Evolutionary conservation across 2,329 filamentous ascomycete species (phyloP).

Genomic region (Diaporthe longicolla): DNA sequence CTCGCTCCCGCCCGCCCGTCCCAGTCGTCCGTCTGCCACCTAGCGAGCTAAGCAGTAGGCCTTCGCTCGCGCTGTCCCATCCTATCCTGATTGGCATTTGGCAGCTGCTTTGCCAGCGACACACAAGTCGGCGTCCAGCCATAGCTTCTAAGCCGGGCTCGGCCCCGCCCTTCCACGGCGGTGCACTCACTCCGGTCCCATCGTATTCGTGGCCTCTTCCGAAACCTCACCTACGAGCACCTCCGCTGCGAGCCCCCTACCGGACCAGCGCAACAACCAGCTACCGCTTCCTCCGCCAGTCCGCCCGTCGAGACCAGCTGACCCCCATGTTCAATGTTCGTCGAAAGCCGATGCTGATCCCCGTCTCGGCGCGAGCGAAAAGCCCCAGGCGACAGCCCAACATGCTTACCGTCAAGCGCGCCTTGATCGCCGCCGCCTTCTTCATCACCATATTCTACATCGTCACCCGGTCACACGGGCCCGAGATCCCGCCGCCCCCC

Average conservation of each 20-base stretch:
- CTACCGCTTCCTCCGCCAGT: neutral
- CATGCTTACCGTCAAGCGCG: slow-evolving; percentile 86
- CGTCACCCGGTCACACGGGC: slow-evolving; percentile 72
- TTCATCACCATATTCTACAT: slow-evolving; percentile 79
- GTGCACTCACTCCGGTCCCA: neutral
- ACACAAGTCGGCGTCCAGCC: neutral
- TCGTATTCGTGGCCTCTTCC: slow-evolving; percentile 4
- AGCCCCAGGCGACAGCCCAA: slow-evolving; percentile 45
- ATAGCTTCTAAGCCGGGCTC: slow-evolving; percentile 4
- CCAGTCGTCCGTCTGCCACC: neutral
- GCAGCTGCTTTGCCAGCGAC: neutral
- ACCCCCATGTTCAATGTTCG: slow-evolving; percentile 30
- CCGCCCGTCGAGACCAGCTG: slow-evolving; percentile 6
- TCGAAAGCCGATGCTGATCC: slow-evolving; percentile 33
- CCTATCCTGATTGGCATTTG: neutral
- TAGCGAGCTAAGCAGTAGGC: neutral
- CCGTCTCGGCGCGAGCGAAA: slow-evolving; percentile 28
- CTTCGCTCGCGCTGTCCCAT: neutral
- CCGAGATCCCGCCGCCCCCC: slow-evolving; percentile 47
- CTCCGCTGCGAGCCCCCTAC: neutral
- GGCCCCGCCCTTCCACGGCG: slow-evolving; percentile 7
- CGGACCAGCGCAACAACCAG: neutral
- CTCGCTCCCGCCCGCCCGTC: neutral
- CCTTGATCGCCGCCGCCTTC: slow-evolving; percentile 78
- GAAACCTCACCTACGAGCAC: slow-evolving; percentile 6